Evolutionary conservation across 1,284 basidiomycete genomes (phyloP), one percentile per base, ranked within the genome.

Genomic region (Phellopilus nigrolimitatus): DNA sequence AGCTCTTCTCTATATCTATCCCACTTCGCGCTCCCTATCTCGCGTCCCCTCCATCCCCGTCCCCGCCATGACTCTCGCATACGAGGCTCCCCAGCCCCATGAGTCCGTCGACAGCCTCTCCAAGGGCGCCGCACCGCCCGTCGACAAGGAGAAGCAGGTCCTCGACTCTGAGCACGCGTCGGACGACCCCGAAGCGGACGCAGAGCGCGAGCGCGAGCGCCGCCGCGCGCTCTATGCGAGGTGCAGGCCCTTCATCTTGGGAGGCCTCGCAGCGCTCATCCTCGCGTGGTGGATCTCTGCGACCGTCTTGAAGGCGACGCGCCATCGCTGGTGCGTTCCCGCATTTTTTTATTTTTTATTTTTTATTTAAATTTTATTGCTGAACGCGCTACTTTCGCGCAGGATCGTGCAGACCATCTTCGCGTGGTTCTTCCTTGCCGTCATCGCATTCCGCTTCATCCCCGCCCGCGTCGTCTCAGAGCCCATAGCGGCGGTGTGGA

Each of bases 251-350:
- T 53, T 74, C 63, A 67, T 81, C 51, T 68, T 88, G 36, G 64
- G 64, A 33, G 74, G 57, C n/a, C 55, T 81, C 0, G 82, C 80
- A 7, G 63, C 71, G 17, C 62, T 82, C 39, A 87, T 90, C 56
- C 68, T 89, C 41, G 86, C 77, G 39, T 90, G 88, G 88, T 91
- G 88, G 88, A 80, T 90, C 45, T 84, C 80, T 55, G 66, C 87
- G 4, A 88, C 78, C 0, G 63, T 88, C 19, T 68, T 91, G 41
- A 61, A 70, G 51, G 79, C 74, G 12, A 91, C 88, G 3, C 76
- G 88, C 37, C 80, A 79, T 67, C 73, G 84, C 69, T 91, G 87
- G 87, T 79, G 65, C 50, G 70, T 64, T 39, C 56, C 40, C 51
- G 42, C 33, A 9, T 30, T 51, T 54, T 33, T 38, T 46, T 15